Evolutionary conservation across 2,329 filamentous ascomycete species (phyloP).

Genomic region (Arthrobotrys musiformis): DNA sequence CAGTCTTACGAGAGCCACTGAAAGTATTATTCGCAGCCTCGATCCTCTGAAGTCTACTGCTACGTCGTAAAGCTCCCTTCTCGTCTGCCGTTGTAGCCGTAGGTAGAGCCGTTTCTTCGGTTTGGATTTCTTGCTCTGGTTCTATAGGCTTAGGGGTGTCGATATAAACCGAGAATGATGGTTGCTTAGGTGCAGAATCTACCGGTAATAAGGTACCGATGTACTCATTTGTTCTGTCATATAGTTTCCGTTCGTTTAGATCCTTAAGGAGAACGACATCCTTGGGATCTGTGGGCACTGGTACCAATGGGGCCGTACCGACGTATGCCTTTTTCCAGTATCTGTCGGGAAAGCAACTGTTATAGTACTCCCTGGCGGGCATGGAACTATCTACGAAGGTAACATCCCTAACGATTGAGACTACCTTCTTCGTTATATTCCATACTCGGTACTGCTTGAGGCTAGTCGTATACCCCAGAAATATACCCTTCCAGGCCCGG

Average conservation of each 20-base stretch:
- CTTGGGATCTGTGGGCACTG: background rate
- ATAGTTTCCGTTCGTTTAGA: background rate
- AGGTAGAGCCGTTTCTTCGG: background rate
- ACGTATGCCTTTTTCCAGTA: background rate
- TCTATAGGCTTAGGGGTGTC: background rate
- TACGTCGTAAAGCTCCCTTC: background rate
- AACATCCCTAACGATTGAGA: background rate
- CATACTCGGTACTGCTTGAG: background rate
- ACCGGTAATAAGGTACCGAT: background rate
- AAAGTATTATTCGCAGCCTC: background rate
- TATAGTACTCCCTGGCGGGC: conserved; percentile 6
- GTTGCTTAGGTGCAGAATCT: background rate
- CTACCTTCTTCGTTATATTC: background rate
- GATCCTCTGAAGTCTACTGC: background rate
- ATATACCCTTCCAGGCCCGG: background rate
- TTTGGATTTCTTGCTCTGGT: background rate
- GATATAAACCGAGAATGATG: background rate
- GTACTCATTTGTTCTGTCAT: background rate
- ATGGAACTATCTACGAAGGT: conserved; percentile 43
- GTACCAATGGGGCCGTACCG: background rate
- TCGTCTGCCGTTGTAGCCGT: background rate
- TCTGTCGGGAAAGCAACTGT: background rate
- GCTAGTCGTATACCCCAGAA: background rate
- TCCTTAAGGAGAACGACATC: background rate
- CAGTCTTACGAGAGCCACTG: no score